Evolutionary conservation across 2,329 filamentous ascomycete species (phyloP).

Genomic region (Curvularia sp.): DNA sequence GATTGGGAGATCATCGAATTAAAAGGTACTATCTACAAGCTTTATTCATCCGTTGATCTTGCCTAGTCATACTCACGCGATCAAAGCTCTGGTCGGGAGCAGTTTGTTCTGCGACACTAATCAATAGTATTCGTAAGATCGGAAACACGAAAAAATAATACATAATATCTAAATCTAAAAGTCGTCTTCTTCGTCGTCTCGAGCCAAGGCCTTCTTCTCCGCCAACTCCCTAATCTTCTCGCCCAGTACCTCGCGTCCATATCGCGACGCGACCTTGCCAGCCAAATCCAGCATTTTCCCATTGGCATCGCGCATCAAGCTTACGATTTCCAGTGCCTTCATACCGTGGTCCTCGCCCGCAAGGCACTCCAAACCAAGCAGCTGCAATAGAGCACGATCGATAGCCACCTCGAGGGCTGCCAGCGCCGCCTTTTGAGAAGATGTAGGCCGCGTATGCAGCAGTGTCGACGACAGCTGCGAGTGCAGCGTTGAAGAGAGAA

Average conservation of each 20-base stretch:
- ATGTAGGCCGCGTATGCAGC: conserved; percentile 68
- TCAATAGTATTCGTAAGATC: too few species aligned
- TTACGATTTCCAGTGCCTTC: conserved; percentile 90
- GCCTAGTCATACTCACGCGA: too few species aligned
- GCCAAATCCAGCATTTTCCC: conserved; percentile 93
- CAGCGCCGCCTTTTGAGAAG: conserved; percentile 71
- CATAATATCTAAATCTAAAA: background rate
- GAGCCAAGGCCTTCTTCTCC: conserved; percentile 70
- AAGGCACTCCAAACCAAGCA: conserved; percentile 87
- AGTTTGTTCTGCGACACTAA: too few species aligned
- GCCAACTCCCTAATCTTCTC: conserved; percentile 90
- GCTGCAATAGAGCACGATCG: conserved; percentile 87
- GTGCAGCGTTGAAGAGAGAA: conserved; percentile 75
- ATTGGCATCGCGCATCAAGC: conserved; percentile 80
- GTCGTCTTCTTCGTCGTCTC: conserved; percentile 46
- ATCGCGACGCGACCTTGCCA: conserved; percentile 85
- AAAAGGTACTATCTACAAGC: too few species aligned
- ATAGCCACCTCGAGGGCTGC: conserved; percentile 79
- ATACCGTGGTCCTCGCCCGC: conserved; percentile 93
- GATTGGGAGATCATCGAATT: too few species aligned
- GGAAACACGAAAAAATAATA: too few species aligned
- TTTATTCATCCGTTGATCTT: too few species aligned
- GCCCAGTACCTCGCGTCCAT: conserved; percentile 77
- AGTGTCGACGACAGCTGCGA: conserved; percentile 79
- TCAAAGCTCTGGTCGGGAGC: too few species aligned